A percentile compares a stretch with the other conserved stretches of the same genome.
phyloP scores from a whole-genome alignment of 75 land plant genomes.

The Azolla pinnata region DNA sequence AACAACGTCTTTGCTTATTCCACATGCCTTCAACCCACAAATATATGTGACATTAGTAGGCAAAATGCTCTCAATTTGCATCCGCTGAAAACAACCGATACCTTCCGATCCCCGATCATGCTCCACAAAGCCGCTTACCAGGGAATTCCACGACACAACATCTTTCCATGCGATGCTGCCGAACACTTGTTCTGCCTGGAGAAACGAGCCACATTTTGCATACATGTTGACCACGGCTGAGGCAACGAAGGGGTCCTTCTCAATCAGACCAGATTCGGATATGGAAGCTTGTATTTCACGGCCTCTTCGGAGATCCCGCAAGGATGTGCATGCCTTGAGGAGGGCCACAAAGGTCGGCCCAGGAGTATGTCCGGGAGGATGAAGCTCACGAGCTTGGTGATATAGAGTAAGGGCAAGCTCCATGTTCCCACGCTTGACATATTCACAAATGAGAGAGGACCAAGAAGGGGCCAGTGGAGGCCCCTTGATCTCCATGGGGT shows the following conservation, averaged over 20 bases:
- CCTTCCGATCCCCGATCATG: conserved; percentile 12
- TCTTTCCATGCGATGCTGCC: conserved; percentile 2
- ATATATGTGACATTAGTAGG: conserved; percentile 5
- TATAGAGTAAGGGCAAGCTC: too few species aligned
- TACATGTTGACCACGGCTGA: conserved; percentile 4
- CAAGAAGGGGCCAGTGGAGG: too few species aligned
- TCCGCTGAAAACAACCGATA: conserved; percentile 5
- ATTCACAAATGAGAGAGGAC: too few species aligned
- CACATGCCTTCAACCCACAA: conserved; percentile 1
- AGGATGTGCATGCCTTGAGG: too few species aligned
- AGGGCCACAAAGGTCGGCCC: too few species aligned
- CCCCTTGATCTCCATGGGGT: too few species aligned
- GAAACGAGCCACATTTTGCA: conserved; percentile 11
- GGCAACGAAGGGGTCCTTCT: not conserved
- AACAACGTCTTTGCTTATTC: not conserved
- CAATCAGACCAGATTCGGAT: not conserved
- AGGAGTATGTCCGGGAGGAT: too few species aligned
- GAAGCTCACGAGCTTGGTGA: too few species aligned
- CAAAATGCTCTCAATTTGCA: conserved; percentile 5
- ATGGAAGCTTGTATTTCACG: too few species aligned
- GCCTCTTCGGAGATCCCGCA: too few species aligned
- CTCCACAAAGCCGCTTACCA: conserved; percentile 13
- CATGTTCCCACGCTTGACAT: too few species aligned
- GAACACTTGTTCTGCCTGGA: conserved; percentile 4
- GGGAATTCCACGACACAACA: conserved; percentile 19